phyloP scores from a whole-genome alignment of 2,329 filamentous ascomycete species.

The Curvularia sp. region DNA sequence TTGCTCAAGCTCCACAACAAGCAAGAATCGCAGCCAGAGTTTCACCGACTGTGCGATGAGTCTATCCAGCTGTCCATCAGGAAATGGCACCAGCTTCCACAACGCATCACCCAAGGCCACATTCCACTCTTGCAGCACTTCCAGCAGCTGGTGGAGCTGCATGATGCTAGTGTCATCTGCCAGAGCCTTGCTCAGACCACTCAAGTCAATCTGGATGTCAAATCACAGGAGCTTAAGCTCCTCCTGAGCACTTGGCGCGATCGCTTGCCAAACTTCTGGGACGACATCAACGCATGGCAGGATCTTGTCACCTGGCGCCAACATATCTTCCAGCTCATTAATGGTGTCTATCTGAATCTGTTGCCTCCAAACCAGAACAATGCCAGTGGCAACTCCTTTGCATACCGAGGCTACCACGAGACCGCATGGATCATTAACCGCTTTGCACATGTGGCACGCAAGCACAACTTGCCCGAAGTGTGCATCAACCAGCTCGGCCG shows the following conservation, averaged over 20 bases:
- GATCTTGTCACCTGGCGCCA: slow-evolving; percentile 99
- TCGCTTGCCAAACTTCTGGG: slow-evolving; percentile 95
- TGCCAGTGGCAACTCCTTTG: slow-evolving; percentile 88
- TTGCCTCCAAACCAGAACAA: slow-evolving; percentile 78
- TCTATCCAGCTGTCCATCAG: slow-evolving; percentile 96
- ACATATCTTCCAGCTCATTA: slow-evolving; percentile 98
- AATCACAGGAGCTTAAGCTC: slow-evolving; percentile 94
- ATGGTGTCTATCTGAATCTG: slow-evolving; percentile 86
- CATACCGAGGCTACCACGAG: slow-evolving; percentile 96
- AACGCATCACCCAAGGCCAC: slow-evolving; percentile 90
- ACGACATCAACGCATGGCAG: slow-evolving; percentile 99
- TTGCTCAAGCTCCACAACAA: slow-evolving; percentile 93
- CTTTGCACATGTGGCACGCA: slow-evolving; percentile 95
- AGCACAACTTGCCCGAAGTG: slow-evolving; percentile 94
- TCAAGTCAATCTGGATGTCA: slow-evolving; percentile 83
- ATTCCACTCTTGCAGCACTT: slow-evolving; percentile 96
- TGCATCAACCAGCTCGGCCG: slow-evolving; percentile 96
- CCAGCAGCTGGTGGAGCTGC: slow-evolving; percentile 94
- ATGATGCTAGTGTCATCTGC: slow-evolving; percentile 97
- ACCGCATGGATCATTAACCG: slow-evolving; percentile 99
- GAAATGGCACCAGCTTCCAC: slow-evolving; percentile 98
- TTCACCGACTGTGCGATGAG: slow-evolving; percentile 90
- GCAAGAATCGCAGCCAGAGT: slow-evolving; percentile 79
- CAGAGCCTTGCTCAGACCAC: slow-evolving; percentile 87
- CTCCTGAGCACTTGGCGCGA: slow-evolving; percentile 95